Base-by-base conservation (phyloP, 2,329 filamentous ascomycete genomes). In the Colletotrichum sp. region DNA sequence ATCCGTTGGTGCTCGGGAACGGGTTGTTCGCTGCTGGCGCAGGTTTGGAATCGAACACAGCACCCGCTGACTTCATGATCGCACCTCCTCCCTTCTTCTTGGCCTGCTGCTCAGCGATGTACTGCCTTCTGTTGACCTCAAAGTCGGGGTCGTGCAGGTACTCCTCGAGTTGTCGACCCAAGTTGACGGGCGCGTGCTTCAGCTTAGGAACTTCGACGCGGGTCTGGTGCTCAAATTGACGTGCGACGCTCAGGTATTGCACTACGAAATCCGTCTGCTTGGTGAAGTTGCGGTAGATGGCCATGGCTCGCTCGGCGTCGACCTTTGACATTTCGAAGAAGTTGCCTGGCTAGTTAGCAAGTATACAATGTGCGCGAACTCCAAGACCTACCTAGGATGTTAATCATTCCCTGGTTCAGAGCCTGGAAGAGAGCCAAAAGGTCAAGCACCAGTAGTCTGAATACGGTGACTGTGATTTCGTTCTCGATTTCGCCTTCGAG, bases 261-360 rank as follows among this genome's bases (percentile, higher is more conserved):
- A 99, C 96, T 1, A 99, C 96, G 78, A 93, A 92, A 80, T 99
- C 96, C 8, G 97, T 99, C 84, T 98, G 96, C 81, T 92, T 94
- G 18, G 95, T 95, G 82, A 99, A 99, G 18, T 90, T 94, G 82
- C 96, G 95, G 86, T 99, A 99, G 77, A 99, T 96, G 76, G 93
- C 91, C 86, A 99, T 92, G 73, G 97, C 96, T 78, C 96, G 92
- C 84, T 98, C 95, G 75, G 97, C 98, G 85, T 99, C 97, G 30
- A 95, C 90, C 81, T 95, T 95, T 67, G 97, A 98, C 94, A 99
- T 96, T 87, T 99, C 97, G 81, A 99, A 99, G 85, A 99, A 99
- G 85, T 98, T 95, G 80, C 97, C 96, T 98, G 78, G 36, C 28
- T 44, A 71, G 76, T 78, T 32, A 72, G 64, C 21, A 24, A 26